These are phyloP conservation scores for Umbelopsis vinacea DNA, from an alignment of 192 early-diverging fungal genomes.

Conservation along the genomic window DNA sequence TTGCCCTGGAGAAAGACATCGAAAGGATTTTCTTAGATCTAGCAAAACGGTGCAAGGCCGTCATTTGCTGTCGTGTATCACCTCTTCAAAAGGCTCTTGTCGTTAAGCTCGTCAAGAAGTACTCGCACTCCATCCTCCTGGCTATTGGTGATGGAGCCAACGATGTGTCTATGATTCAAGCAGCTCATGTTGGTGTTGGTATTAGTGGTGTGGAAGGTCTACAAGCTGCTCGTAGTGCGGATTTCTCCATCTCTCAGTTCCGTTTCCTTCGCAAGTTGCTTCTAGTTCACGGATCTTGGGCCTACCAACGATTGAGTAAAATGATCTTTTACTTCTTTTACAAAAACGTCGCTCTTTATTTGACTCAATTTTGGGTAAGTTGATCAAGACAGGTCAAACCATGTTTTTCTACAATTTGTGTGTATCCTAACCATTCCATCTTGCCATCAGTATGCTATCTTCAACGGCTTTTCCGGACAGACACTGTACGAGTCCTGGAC, in stretches of 20 bases:
- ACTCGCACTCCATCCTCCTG: constrained; percentile 84
- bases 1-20: constrained; percentile 88
- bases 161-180: constrained; percentile 99
- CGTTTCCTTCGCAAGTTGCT: constrained; percentile 92
- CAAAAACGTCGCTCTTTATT: constrained; percentile 98
- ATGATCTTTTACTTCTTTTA: constrained; percentile 98
- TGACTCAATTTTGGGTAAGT: constrained; percentile 95
- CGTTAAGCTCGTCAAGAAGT: constrained; percentile 96
- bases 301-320: constrained; percentile 94
- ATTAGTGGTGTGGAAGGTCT: constrained; percentile 96
- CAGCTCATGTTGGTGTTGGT: constrained; percentile 97
- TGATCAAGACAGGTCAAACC: neutral
- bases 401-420: no score
- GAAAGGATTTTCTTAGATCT: constrained; percentile 85
- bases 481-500: constrained; percentile 99
- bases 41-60: constrained; percentile 91
- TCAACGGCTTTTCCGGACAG: constrained; percentile 96
- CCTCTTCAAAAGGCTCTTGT: constrained; percentile 98
- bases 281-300: constrained; percentile 97
- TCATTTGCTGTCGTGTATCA: constrained; percentile 97
- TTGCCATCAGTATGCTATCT: constrained; percentile 67
- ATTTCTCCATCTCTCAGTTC: constrained; percentile 99
- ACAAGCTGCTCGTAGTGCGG: constrained; percentile 94
- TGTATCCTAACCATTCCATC: neutral
- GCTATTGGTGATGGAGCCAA: constrained; percentile 99